Percentiles rank a stretch among this genome's conserved stretches.
Conservation (phyloP, 225 moss, liverwort and hornwort genomes). For the Pseudisothecium myosuroides region DNA sequence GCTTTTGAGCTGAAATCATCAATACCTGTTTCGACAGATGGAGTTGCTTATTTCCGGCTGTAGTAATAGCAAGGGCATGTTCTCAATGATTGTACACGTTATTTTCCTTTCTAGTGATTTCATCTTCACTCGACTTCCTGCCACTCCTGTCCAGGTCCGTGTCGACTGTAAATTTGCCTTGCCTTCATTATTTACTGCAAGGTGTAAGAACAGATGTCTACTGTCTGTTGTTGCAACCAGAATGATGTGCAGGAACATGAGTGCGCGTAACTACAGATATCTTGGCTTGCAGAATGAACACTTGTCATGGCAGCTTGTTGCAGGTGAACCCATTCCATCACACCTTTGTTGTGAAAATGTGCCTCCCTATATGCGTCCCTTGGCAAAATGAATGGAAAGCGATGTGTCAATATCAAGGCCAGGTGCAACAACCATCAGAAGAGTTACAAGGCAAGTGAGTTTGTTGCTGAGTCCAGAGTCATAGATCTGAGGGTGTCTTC, state of each 20-base stretch:
- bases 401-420: background rate
- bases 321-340: background rate
- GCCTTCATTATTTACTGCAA: background rate
- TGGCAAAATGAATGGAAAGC: background rate
- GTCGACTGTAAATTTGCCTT: background rate
- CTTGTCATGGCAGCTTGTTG: background rate
- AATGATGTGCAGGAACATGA: background rate
- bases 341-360: background rate
- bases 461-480: background rate
- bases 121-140: background rate
- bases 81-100: background rate
- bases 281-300: background rate
- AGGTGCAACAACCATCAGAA: background rate
- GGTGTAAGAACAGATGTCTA: background rate
- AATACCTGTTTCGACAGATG: background rate
- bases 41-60: background rate
- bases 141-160: background rate
- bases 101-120: background rate
- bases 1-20: background rate
- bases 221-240: background rate
- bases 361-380: background rate
- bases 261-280: background rate
- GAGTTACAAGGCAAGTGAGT: background rate
- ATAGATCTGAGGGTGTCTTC: background rate
- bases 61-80: background rate